Evolutionary conservation across 2,329 filamentous ascomycete genomes (phyloP).

Genomic region (Trichophyton verrucosum): DNA sequence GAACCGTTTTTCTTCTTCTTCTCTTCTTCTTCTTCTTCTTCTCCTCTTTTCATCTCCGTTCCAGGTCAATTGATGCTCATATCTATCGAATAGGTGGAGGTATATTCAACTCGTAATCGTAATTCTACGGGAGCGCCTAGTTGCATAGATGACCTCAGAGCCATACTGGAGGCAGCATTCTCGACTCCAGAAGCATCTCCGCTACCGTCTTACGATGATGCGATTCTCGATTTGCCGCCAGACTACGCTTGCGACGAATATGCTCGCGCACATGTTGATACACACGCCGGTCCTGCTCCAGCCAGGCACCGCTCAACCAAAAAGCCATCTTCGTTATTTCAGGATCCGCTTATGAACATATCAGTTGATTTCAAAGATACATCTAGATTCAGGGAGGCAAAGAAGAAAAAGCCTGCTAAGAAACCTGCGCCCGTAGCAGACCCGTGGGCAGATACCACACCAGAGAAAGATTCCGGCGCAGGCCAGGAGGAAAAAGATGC

Average conservation of each 20-base stretch:
- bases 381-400: constrained; percentile 11
- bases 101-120: constrained; percentile 1
- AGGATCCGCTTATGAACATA: neutral
- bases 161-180: neutral
- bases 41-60: neutral
- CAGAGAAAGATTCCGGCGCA: constrained; percentile 6
- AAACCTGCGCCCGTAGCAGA: constrained; percentile 1
- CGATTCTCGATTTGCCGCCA: constrained; percentile 12
- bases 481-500: constrained; percentile 6
- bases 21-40: neutral
- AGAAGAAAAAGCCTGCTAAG: constrained; percentile 10
- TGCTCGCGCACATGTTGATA: neutral
- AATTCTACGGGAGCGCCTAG: neutral
- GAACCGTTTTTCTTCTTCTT: neutral
- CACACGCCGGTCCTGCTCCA: neutral
- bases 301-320: neutral
- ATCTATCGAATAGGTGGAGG: constrained; percentile 1
- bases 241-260: constrained; percentile 21
- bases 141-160: constrained; percentile 2
- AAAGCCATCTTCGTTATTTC: neutral
- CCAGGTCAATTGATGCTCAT: neutral
- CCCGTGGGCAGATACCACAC: neutral
- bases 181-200: neutral
- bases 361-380: constrained; percentile 10
- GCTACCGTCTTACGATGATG: constrained; percentile 13